phyloP scores from a whole-genome alignment of 192 early-diverging fungal species.

The Kappamyces sp. region DNA sequence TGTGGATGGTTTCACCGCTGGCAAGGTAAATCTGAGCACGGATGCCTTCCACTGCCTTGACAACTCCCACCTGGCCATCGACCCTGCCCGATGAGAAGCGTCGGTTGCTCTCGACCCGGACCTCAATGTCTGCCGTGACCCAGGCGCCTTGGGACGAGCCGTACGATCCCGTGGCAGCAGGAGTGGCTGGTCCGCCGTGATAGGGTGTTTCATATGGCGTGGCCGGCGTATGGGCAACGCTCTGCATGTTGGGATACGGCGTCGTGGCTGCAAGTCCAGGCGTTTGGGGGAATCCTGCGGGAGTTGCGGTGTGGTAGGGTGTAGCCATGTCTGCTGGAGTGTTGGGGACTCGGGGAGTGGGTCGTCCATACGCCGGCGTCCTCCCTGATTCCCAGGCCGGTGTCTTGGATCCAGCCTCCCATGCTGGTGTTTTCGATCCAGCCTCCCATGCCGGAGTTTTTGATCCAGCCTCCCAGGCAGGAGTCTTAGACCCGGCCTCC shows the following conservation, averaged over 20 bases:
- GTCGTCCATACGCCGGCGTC: background rate
- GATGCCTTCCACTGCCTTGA: conserved; percentile 10
- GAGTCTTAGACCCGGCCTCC: conserved; percentile 60
- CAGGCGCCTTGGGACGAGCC: background rate
- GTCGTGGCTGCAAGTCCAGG: background rate
- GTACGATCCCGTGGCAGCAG: too few species aligned
- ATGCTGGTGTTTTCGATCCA: conserved; percentile 32
- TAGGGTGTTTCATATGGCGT: conserved; percentile 17
- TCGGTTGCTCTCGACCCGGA: background rate
- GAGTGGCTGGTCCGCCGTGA: conserved; percentile 4
- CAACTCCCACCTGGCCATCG: conserved; percentile 19
- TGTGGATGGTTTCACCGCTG: background rate
- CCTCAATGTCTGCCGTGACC: conserved; percentile 25
- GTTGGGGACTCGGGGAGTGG: background rate
- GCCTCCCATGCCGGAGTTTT: conserved; percentile 49
- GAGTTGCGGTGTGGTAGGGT: conserved; percentile 1
- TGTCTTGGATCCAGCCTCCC: conserved; percentile 53
- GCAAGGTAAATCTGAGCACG: conserved; percentile 15
- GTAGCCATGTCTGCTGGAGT: background rate
- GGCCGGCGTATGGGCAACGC: background rate
- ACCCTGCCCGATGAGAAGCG: conserved; percentile 16
- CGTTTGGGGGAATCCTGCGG: conserved; percentile 4
- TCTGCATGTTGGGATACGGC: conserved; percentile 2
- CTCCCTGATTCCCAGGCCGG: conserved; percentile 32
- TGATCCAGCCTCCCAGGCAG: conserved; percentile 63